Conservation (phyloP, 2,329 filamentous ascomycete species). For the Colletotrichum karsti region DNA sequence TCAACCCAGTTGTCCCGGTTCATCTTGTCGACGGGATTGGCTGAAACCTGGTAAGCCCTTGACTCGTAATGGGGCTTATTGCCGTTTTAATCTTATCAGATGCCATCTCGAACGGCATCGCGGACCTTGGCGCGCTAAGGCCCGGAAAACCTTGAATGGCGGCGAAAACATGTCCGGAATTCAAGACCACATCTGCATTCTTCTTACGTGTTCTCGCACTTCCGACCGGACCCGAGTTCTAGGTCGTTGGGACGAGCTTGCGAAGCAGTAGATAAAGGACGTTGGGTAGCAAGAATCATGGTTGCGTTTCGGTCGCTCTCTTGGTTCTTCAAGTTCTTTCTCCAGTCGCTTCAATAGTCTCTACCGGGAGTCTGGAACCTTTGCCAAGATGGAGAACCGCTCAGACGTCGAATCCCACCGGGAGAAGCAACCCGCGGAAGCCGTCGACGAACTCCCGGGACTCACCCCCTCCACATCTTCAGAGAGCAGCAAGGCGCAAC, state of each 20-base stretch:
- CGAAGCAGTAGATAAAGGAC: background rate
- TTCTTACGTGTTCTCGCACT: background rate
- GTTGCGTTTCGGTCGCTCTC: background rate
- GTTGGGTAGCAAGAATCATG: background rate
- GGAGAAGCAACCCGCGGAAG: slow-evolving; percentile 13
- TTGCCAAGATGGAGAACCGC: slow-evolving; percentile 3
- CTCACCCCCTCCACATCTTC: background rate
- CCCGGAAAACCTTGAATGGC: background rate
- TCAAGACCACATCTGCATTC: background rate
- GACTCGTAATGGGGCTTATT: slow-evolving; percentile 3
- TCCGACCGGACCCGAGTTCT: slow-evolving; percentile 10
- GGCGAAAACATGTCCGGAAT: background rate
- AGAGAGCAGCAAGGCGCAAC: slow-evolving; percentile 5
- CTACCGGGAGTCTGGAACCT: background rate
- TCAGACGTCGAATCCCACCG: slow-evolving; percentile 10
- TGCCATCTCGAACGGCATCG: slow-evolving; percentile 8
- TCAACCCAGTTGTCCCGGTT: too few relatives aligned
- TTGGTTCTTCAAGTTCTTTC: background rate
- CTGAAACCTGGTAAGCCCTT: background rate
- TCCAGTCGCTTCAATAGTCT: background rate
- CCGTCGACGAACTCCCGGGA: slow-evolving; percentile 12
- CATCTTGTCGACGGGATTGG: background rate
- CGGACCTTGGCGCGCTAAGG: slow-evolving; percentile 14
- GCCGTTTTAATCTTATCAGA: slow-evolving; percentile 28
- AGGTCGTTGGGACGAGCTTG: background rate